These are phyloP conservation scores for Fusarium sororula DNA, from an alignment of 2,329 filamentous ascomycete genomes.

Conservation along the genomic window DNA sequence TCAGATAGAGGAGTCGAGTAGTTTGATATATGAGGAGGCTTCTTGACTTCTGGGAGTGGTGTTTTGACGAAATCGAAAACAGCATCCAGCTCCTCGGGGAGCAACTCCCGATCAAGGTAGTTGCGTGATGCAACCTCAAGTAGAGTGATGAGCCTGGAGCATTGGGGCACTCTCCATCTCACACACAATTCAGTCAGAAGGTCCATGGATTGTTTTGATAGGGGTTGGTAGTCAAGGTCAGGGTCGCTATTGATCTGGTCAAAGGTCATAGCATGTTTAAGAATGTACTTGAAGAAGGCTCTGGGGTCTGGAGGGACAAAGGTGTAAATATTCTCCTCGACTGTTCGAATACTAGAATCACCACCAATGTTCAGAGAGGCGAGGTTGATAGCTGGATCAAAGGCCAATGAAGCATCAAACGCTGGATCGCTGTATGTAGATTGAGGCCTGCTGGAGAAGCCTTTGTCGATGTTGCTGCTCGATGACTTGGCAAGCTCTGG, in stretches of 20 bases:
- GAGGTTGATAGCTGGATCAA: slow-evolving; percentile 76
- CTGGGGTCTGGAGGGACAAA: slow-evolving; percentile 90
- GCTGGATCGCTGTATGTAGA: slow-evolving; percentile 61
- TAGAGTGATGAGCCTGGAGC: slow-evolving; percentile 80
- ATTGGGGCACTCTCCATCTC: slow-evolving; percentile 89
- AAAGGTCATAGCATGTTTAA: slow-evolving; percentile 78
- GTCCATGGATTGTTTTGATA: slow-evolving; percentile 84
- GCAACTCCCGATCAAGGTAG: slow-evolving; percentile 84
- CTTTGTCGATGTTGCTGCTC: slow-evolving; percentile 65
- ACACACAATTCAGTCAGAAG: slow-evolving; percentile 85
- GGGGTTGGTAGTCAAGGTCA: slow-evolving; percentile 58
- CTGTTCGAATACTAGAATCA: slow-evolving; percentile 59
- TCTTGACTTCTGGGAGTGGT: slow-evolving; percentile 71
- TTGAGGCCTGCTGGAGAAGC: slow-evolving; percentile 61
- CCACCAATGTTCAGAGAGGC: slow-evolving; percentile 71
- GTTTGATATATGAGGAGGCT: slow-evolving; percentile 64
- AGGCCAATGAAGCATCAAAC: slow-evolving; percentile 55
- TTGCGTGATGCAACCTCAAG: slow-evolving; percentile 87
- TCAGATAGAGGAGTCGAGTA: slow-evolving; percentile 61
- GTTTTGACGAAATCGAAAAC: slow-evolving; percentile 86
- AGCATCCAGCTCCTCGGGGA: slow-evolving; percentile 81
- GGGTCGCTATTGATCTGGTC: slow-evolving; percentile 67
- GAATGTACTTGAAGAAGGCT: slow-evolving; percentile 82
- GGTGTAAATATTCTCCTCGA: slow-evolving; percentile 77
- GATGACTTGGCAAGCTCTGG: slow-evolving; percentile 85